phyloP scores from a whole-genome alignment of 108 stramenopile species.

The Discostella pseudostelligera region DNA sequence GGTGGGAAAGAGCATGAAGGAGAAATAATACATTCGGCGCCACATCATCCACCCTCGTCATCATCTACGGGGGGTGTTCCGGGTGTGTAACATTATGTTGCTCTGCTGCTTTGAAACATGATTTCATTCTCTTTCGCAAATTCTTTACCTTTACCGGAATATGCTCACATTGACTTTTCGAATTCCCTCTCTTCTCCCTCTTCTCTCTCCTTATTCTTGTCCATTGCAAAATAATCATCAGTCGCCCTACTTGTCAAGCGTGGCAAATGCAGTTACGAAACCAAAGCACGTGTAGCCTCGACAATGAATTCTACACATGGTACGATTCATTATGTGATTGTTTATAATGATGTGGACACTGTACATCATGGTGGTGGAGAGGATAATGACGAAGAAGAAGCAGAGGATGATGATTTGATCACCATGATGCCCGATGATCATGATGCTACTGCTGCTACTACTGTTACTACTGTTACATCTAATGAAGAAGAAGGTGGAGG shows the following conservation, averaged over 20 bases:
- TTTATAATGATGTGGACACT: conserved; percentile 27
- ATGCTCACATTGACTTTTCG: too few species aligned
- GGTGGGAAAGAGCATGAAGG: too few species aligned
- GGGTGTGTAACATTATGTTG: too few species aligned
- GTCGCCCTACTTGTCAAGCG: conserved; percentile 46
- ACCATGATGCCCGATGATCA: conserved; percentile 36
- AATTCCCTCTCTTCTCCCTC: too few species aligned
- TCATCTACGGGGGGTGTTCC: too few species aligned
- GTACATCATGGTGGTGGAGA: conserved; percentile 4
- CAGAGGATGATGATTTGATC: conserved; percentile 24
- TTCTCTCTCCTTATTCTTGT: too few species aligned
- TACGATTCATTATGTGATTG: conserved; percentile 37
- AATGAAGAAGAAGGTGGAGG: not conserved
- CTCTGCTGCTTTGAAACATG: too few species aligned
- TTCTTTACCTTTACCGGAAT: too few species aligned
- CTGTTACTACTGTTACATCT: too few species aligned
- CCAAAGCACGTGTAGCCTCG: conserved; percentile 40
- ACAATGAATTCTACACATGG: conserved; percentile 25
- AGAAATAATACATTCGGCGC: too few species aligned
- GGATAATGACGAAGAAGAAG: not conserved
- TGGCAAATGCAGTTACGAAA: conserved; percentile 48
- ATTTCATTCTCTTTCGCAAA: too few species aligned
- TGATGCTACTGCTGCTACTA: not conserved
- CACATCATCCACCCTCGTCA: too few species aligned
- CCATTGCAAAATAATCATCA: not conserved